These are phyloP conservation scores for Triglochin maritima DNA, from an alignment of 106 monocot species.

Conservation along the genomic window DNA sequence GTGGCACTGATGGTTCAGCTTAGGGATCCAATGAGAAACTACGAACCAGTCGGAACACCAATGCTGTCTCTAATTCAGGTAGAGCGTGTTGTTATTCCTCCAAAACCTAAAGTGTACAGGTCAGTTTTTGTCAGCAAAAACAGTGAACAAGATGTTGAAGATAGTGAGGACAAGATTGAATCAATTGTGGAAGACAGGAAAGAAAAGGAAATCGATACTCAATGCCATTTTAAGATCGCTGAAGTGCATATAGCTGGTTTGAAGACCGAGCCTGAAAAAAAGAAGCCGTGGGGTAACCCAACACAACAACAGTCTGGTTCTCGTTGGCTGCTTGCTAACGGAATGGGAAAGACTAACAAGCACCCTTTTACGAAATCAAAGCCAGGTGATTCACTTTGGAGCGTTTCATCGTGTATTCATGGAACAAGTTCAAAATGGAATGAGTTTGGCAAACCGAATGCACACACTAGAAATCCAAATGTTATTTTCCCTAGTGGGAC, in stretches of 20 bases:
- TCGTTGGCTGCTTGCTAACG: constrained; percentile 85
- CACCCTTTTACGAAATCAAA: constrained; percentile 84
- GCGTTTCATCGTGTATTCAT: constrained; percentile 69
- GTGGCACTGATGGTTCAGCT: constrained; percentile 98
- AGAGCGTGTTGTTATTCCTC: constrained; percentile 82
- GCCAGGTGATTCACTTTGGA: constrained; percentile 88
- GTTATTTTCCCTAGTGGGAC: constrained; percentile 53
- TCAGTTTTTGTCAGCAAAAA: constrained; percentile 49
- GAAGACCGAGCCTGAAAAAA: constrained; percentile 65
- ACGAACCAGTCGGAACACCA: constrained; percentile 88
- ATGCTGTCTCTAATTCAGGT: constrained; percentile 98
- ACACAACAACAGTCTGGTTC: constrained; percentile 74
- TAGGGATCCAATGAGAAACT: constrained; percentile 85
- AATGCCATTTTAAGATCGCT: constrained; percentile 49
- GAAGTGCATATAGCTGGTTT: constrained; percentile 93
- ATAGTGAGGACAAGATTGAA: constrained; percentile 30
- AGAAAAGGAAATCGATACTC: constrained; percentile 30
- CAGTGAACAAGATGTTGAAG: constrained; percentile 35
- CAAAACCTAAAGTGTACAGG: constrained; percentile 69
- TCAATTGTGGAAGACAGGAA: constrained; percentile 22
- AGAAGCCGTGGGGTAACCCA: constrained; percentile 53
- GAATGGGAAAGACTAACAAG: constrained; percentile 93
- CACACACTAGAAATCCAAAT: constrained; percentile 77
- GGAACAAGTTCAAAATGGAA: constrained; percentile 51
- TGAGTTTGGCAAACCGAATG: constrained; percentile 33